These are phyloP conservation scores for Alternaria longipes DNA, from an alignment of 2,329 filamentous ascomycete genomes.

Conservation along the genomic window DNA sequence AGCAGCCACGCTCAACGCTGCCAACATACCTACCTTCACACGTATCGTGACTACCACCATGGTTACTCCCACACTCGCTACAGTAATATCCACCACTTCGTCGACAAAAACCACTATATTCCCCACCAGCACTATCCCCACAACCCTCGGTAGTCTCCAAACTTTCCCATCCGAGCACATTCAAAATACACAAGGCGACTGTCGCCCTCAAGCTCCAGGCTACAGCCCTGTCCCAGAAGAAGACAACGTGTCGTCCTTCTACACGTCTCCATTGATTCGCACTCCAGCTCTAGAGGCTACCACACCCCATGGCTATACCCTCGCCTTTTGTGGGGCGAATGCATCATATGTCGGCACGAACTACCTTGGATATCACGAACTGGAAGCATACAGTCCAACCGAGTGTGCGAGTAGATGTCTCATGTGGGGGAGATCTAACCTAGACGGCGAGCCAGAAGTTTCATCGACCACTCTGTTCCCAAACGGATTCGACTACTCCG, in stretches of 20 bases:
- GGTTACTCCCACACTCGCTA: neutral
- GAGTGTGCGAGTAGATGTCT: slow-evolving; percentile 5
- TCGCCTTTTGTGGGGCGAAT: neutral
- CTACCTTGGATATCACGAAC: slow-evolving; percentile 11
- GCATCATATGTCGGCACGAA: slow-evolving; percentile 2
- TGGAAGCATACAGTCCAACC: neutral
- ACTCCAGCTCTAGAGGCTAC: neutral
- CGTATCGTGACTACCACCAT: neutral
- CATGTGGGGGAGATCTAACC: neutral
- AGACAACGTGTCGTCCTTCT: slow-evolving; percentile 1
- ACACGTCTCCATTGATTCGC: neutral
- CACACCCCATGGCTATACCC: neutral
- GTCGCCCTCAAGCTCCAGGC: neutral
- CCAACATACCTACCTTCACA: neutral
- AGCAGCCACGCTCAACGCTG: neutral
- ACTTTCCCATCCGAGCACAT: neutral
- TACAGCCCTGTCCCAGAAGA: neutral
- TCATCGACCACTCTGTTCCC: neutral
- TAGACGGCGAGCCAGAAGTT: neutral
- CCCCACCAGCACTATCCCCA: neutral
- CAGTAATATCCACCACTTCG: neutral
- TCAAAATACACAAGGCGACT: slow-evolving; percentile 3
- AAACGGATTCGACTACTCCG: neutral
- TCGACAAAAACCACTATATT: neutral
- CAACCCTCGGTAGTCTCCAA: neutral